Evolutionary conservation across 2,329 filamentous ascomycete species (phyloP).

Genomic region (Fusarium pseudoanthophilum): DNA sequence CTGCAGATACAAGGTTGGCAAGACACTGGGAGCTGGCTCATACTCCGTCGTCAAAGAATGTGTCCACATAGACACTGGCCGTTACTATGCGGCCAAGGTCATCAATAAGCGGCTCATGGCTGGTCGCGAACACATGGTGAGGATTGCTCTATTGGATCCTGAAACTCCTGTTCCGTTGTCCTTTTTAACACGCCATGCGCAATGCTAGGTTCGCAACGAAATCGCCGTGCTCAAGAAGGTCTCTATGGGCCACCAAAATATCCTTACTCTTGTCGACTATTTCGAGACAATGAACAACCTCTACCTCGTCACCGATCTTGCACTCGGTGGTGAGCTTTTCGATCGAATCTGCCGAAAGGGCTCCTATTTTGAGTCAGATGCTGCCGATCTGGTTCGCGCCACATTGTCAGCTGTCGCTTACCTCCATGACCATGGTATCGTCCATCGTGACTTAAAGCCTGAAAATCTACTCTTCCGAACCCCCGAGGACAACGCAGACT

Average conservation of each 20-base stretch:
- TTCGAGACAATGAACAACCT: conserved; percentile 99
- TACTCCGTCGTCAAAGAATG: conserved; percentile 99
- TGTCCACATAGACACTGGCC: conserved; percentile 96
- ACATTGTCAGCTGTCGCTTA: conserved; percentile 98
- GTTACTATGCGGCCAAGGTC: conserved; percentile 98
- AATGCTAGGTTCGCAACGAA: conserved; percentile 86
- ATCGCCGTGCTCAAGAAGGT: conserved; percentile 97
- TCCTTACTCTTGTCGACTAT: conserved; percentile 96
- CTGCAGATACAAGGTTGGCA: conserved; percentile 98
- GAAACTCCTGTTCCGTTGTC: background rate
- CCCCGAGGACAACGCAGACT: conserved; percentile 95
- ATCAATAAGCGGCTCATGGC: conserved; percentile 99
- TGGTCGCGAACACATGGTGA: conserved; percentile 96
- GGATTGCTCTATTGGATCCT: conserved; percentile 31
- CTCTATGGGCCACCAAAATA: conserved; percentile 99
- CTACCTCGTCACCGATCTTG: conserved; percentile 96
- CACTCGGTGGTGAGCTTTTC: conserved; percentile 95
- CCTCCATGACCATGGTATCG: conserved; percentile 97
- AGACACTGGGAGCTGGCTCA: conserved; percentile 94
- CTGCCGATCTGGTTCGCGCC: conserved; percentile 92
- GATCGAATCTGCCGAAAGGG: conserved; percentile 99
- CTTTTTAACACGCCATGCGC: conserved; percentile 26
- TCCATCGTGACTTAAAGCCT: conserved; percentile 96
- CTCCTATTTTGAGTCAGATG: conserved; percentile 97
- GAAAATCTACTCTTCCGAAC: conserved; percentile 97